Evolutionary conservation across 2,329 filamentous ascomycete genomes (phyloP).

Genomic region (Ophiostoma tasmaniense): DNA sequence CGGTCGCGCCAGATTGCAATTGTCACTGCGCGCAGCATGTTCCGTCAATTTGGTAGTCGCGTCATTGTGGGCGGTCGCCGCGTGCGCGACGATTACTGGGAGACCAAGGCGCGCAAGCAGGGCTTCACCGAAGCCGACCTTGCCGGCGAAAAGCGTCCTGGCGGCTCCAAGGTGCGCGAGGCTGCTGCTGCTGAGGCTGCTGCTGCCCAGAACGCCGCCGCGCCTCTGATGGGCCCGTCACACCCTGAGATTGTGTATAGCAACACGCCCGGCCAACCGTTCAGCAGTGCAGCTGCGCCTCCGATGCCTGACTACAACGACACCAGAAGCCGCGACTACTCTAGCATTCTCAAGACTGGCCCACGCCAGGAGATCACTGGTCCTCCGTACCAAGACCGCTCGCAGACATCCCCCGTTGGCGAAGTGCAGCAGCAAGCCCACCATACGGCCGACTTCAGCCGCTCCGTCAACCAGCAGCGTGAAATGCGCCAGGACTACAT

Average conservation of each 20-base stretch:
- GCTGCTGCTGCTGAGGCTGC: constrained; percentile 64
- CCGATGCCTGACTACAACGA: constrained; percentile 64
- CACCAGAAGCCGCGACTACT: constrained; percentile 70
- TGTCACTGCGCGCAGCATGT: constrained; percentile 96
- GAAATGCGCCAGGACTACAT: constrained; percentile 71
- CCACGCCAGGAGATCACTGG: constrained; percentile 86
- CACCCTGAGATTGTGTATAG: constrained; percentile 86
- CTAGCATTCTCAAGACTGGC: constrained; percentile 64
- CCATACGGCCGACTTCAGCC: constrained; percentile 86
- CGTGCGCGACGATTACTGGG: constrained; percentile 98
- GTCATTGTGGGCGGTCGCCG: constrained; percentile 83
- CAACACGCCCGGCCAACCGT: constrained; percentile 53
- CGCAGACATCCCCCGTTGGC: constrained; percentile 62
- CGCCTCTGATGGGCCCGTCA: constrained; percentile 54
- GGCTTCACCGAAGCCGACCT: constrained; percentile 96
- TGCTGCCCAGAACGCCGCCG: constrained; percentile 54
- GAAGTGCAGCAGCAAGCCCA: constrained; percentile 82
- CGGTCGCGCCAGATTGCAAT: constrained; percentile 97
- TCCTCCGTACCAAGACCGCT: constrained; percentile 78
- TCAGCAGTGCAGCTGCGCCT: constrained; percentile 46
- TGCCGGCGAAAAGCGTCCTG: constrained; percentile 91
- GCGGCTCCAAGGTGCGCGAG: constrained; percentile 80
- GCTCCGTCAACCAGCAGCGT: constrained; percentile 70
- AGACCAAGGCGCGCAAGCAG: constrained; percentile 91
- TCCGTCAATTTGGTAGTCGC: constrained; percentile 91